Base-by-base conservation (phyloP, 441 rosid species). In the Erodium chrysanthum region DNA sequence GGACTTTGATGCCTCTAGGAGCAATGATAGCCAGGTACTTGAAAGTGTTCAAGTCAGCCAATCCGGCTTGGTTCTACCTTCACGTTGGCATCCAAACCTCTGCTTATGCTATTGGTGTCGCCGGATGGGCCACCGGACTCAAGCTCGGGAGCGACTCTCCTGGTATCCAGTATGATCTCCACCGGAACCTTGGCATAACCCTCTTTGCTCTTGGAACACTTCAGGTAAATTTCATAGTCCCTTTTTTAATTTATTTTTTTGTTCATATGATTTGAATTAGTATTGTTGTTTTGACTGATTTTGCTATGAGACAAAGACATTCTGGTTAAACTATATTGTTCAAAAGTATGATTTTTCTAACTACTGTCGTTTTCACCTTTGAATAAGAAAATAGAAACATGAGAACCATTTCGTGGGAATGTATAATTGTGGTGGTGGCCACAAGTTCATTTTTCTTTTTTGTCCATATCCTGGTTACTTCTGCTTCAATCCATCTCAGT, bases 41-140 rank as follows among this genome's bases (percentile, higher is more conserved):
- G 44, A 82, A 84, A 66, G 64, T 71, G 27, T 82, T 86, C 64
- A 72, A 80, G 25, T 81, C 88, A 0, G 84, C 88, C 1, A 88
- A 86, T 78, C 90, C 88, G 7, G 82, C 79, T 1, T 85, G 90
- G 90, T 85, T 85, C 64, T 85, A 85, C 59, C 80, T 85, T 56
- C 90, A 85, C 35, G 82, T 65, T 23, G 67, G 62, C 48, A 82
- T 86, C 58, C 88, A 85, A 60, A 15, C 70, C 54, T 85, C 85
- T 17, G 87, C 79, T 17, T 85, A 85, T 25, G 81, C 66, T 18
- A 67, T 85, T 29, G 90, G 90, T n/a, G 87, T 81, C 17, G 84
- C 90, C 5, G 90, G 90, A 11, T 85, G 90, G 90, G 90, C 74
- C 68, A 85, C 90, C 2, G 87, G 90, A 46, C 76, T 85, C 54